Evolutionary conservation across 129 eudicot species (phyloP), one percentile per base, ranked within the genome.

Genomic region (Flaveria trinervia): DNA sequence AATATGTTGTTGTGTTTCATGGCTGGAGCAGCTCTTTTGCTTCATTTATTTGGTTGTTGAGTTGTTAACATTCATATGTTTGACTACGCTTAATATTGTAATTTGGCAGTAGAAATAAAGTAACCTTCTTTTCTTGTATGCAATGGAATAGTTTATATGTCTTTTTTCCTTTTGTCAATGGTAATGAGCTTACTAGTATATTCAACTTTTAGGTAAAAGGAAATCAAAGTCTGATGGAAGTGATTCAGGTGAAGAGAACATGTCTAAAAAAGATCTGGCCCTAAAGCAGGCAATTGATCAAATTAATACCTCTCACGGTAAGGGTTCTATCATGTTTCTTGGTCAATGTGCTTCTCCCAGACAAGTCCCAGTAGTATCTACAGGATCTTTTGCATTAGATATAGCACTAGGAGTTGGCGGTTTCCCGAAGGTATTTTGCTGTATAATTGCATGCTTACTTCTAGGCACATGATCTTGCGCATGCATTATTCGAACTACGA

Each of bases 311-410:
- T 80, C 99, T 67, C 93, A 89, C 78, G 99, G 99, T 55, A 89
- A 89, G 81, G 99, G 96, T 17, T 86, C 99, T 30, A 95, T 95
- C 49, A 91, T 91, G 99, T 95, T 96, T 90, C 96, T 95, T 79
- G 99, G 99, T 71, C 92, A 94, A 44, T 83, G 88, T 48, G 84
- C 46, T 22, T 72, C 85, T 26, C 82, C 85, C 16, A 86, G 77
- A 82, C 81, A 88, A 49, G 91, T 85, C 48, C 99, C 99, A 8
- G 99, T 91, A 64, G 88, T 95, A 64, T 95, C 97, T 41, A 91
- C 97, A 0, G 97, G 99, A 73, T 95, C 97, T 22, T 95, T 95
- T 72, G 78, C 92, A 52, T 82, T 95, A 78, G 99, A 95, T 83
- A 81, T 95, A 79, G 99, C 99, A 9, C 68, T 95, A 22, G 99